Conservation (phyloP, 176 grass and related monocot species). For the Dendrocalamus sinicus region DNA sequence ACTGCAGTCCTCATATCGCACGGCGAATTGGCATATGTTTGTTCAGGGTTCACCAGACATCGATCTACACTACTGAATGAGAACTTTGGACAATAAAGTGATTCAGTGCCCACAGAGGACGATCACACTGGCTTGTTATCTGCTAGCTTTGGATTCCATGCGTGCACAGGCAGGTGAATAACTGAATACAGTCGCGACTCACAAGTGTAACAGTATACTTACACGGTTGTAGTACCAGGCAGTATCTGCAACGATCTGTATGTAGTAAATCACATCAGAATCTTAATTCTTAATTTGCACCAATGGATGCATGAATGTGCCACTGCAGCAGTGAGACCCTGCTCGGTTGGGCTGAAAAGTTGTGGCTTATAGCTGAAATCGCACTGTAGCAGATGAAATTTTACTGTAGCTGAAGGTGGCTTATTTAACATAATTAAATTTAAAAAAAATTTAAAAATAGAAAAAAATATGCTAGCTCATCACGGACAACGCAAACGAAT, state of each 20-base stretch:
- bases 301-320: background rate
- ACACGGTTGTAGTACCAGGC: background rate
- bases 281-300: background rate
- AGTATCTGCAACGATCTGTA: background rate
- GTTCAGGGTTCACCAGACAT: background rate
- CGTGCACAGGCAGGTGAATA: background rate
- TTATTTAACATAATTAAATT: too few relatives aligned
- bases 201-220: slow-evolving; percentile 16
- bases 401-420: too few relatives aligned
- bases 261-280: background rate
- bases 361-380: too few relatives aligned
- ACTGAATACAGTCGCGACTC: background rate
- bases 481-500: too few relatives aligned
- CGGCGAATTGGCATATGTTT: background rate
- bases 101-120: background rate
- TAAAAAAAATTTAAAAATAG: too few relatives aligned
- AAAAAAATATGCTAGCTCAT: too few relatives aligned
- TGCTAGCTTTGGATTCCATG: slow-evolving; percentile 22
- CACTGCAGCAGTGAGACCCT: background rate
- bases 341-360: too few relatives aligned
- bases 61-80: background rate
- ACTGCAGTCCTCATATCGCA: background rate
- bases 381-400: too few relatives aligned
- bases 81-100: background rate
- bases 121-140: background rate